phyloP scores from a whole-genome alignment of 805 yeast genomes.

The Yamadazyma sp. region DNA sequence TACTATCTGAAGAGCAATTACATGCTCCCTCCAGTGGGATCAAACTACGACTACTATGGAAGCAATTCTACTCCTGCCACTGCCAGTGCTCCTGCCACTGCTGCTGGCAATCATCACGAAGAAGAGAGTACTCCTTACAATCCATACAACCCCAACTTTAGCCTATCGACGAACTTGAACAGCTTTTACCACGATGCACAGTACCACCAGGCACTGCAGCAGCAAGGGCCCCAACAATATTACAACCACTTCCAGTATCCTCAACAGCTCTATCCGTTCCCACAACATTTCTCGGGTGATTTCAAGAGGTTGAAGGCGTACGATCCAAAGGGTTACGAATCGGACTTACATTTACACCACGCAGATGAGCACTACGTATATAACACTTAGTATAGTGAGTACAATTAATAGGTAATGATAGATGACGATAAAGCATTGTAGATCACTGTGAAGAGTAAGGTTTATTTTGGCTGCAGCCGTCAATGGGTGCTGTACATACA shows the following conservation, averaged over 20 bases:
- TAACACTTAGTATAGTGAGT: too few species aligned
- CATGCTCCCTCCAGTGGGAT: slow-evolving; percentile 15
- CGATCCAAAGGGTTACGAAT: slow-evolving; percentile 12
- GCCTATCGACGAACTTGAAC: slow-evolving; percentile 12
- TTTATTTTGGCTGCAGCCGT: too few species aligned
- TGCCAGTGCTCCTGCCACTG: not conserved
- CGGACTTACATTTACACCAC: slow-evolving; percentile 13
- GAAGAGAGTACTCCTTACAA: not conserved
- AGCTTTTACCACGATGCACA: slow-evolving; percentile 14
- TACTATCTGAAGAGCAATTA: slow-evolving; percentile 9
- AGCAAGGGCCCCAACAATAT: slow-evolving; percentile 11
- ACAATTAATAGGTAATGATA: slow-evolving; percentile 3
- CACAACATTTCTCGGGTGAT: slow-evolving; percentile 11
- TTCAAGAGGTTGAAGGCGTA: slow-evolving; percentile 12
- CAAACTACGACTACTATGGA: slow-evolving; percentile 14
- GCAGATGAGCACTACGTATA: slow-evolving; percentile 14
- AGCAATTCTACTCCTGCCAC: not conserved
- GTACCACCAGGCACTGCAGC: slow-evolving; percentile 10
- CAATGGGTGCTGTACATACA: too few species aligned
- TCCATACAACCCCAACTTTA: slow-evolving; percentile 9
- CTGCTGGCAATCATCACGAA: not conserved
- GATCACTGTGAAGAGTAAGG: slow-evolving; percentile 1
- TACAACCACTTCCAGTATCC: not conserved
- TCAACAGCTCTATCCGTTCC: slow-evolving; percentile 10
- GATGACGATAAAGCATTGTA: not conserved